Percentiles rank a stretch among this genome's conserved stretches.
These are phyloP conservation scores for Citrus medica DNA, from an alignment of 345 rosid species.

Conservation along the genomic window DNA sequence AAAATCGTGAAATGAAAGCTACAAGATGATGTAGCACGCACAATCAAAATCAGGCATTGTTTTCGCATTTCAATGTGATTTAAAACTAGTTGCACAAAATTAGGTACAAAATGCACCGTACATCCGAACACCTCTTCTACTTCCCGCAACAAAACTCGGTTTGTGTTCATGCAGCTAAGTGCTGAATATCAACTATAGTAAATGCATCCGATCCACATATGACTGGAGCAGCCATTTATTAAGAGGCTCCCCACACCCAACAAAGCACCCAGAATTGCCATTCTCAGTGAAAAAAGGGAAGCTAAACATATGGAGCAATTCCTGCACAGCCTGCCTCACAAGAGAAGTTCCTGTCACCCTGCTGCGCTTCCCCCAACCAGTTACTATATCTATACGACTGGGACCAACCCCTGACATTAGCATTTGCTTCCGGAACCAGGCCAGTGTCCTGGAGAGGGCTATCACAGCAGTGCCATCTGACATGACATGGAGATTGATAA, in stretches of 20 bases:
- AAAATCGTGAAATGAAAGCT: background rate
- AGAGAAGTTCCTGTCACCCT: slow-evolving; percentile 85
- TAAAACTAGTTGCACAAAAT: background rate
- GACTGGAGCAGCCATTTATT: slow-evolving; percentile 76
- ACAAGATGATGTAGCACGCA: background rate
- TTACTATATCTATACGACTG: slow-evolving; percentile 76
- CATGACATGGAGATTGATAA: slow-evolving; percentile 94
- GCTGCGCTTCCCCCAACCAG: slow-evolving; percentile 96
- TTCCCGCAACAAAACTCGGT: slow-evolving; percentile 29
- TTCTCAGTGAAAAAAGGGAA: slow-evolving; percentile 78
- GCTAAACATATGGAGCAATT: slow-evolving; percentile 67
- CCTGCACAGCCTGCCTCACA: slow-evolving; percentile 76
- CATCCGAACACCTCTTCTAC: slow-evolving; percentile 5
- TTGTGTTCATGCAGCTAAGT: background rate
- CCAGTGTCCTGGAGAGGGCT: slow-evolving; percentile 76
- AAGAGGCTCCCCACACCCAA: slow-evolving; percentile 84
- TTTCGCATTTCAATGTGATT: background rate
- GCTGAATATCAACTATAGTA: slow-evolving; percentile 37
- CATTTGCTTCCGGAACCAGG: slow-evolving; percentile 85
- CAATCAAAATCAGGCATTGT: background rate
- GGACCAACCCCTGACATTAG: slow-evolving; percentile 65
- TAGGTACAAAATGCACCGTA: background rate
- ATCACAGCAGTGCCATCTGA: slow-evolving; percentile 93
- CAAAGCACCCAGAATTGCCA: slow-evolving; percentile 85
- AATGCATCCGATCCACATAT: slow-evolving; percentile 87